A percentile compares a stretch with the other conserved stretches of the same genome.
phyloP scores from a whole-genome alignment of 2,329 filamentous ascomycete species.

The Verruconis gallopava region DNA sequence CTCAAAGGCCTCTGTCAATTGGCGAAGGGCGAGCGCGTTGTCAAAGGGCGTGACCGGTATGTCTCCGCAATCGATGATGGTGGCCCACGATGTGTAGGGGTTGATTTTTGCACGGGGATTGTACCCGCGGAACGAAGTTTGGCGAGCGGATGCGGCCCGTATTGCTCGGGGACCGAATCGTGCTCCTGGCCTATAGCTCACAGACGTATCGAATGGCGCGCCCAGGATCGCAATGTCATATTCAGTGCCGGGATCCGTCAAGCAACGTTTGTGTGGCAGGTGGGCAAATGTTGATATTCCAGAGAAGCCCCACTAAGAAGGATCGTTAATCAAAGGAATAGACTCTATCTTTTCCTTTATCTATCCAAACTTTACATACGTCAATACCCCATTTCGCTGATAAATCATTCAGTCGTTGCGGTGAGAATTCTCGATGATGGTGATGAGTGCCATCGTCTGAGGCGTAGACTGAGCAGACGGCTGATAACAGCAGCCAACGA shows the following conservation, averaged over 20 bases:
- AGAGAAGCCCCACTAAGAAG: slow-evolving; percentile 50
- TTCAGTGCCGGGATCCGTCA: slow-evolving; percentile 30
- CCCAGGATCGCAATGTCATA: slow-evolving; percentile 38
- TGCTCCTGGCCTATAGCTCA: slow-evolving; percentile 33
- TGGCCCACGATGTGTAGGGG: slow-evolving; percentile 68
- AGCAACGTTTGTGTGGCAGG: slow-evolving; percentile 33
- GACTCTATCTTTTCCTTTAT: no score
- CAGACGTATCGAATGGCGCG: slow-evolving; percentile 37
- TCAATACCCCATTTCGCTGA: slow-evolving; percentile 28
- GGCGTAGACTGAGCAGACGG: background rate
- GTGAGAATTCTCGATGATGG: slow-evolving; percentile 1
- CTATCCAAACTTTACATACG: no score
- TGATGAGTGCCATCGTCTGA: slow-evolving; percentile 3
- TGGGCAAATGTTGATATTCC: slow-evolving; percentile 50
- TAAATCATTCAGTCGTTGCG: slow-evolving; percentile 10
- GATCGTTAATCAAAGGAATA: no score
- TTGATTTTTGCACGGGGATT: slow-evolving; percentile 75
- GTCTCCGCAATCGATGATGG: slow-evolving; percentile 78
- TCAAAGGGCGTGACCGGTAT: slow-evolving; percentile 80
- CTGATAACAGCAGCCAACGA: no score
- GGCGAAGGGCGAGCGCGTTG: slow-evolving; percentile 64
- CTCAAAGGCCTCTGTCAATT: slow-evolving; percentile 71
- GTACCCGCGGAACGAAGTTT: slow-evolving; percentile 68
- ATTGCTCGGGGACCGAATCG: slow-evolving; percentile 83
- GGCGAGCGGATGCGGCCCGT: slow-evolving; percentile 67